Evolutionary conservation across 108 stramenopile genomes (phyloP).

Genomic region (Phaeodactylum tricornutum): DNA sequence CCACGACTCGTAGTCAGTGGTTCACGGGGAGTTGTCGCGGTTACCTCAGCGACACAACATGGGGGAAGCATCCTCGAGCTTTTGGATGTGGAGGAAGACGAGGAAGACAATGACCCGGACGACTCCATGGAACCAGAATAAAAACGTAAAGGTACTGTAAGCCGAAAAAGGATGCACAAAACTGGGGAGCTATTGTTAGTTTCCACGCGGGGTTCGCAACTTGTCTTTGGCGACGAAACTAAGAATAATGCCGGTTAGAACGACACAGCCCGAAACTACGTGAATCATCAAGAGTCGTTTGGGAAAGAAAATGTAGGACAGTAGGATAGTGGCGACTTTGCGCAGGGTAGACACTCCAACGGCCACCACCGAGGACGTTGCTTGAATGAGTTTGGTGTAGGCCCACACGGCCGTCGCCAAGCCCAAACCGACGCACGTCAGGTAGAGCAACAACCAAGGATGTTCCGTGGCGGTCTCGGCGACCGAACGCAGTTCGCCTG

Average conservation of each 20-base stretch:
- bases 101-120: not conserved
- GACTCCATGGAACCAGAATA: not conserved
- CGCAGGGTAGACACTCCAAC: slow-evolving; percentile 52
- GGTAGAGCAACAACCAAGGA: slow-evolving; percentile 37
- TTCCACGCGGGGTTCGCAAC: too few species aligned
- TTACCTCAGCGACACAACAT: not conserved
- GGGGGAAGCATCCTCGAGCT: not conserved
- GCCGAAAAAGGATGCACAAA: not conserved
- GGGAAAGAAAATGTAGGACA: too few species aligned
- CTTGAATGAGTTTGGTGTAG: slow-evolving; percentile 45
- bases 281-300: too few species aligned
- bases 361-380: slow-evolving; percentile 35
- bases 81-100: slow-evolving; percentile 7
- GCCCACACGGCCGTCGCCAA: slow-evolving; percentile 48
- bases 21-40: slow-evolving; percentile 3
- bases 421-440: slow-evolving; percentile 30
- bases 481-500: slow-evolving; percentile 15
- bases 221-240: too few species aligned
- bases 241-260: too few species aligned
- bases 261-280: too few species aligned
- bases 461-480: slow-evolving; percentile 8
- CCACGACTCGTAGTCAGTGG: not conserved
- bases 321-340: slow-evolving; percentile 27
- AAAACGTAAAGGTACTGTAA: not conserved
- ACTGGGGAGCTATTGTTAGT: too few species aligned